Conservation (phyloP, 2,329 filamentous ascomycete genomes). For the Xylaria sp. region DNA sequence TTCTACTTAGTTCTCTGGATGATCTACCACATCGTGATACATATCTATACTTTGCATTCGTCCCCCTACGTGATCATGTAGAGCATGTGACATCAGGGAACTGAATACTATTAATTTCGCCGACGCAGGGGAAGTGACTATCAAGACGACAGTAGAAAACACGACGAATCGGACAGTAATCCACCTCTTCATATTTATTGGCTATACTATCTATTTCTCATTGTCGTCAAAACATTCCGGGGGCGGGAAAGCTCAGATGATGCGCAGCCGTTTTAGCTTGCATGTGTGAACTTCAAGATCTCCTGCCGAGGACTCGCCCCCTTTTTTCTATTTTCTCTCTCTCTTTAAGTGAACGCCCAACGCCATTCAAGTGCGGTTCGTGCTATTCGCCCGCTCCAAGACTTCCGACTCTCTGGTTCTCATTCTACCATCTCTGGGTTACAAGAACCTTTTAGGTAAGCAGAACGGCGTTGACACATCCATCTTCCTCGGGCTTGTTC, state of each 20-base stretch:
- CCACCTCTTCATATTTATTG: background rate
- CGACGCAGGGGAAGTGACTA: background rate
- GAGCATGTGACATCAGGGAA: background rate
- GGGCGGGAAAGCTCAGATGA: too few species aligned
- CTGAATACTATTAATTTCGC: background rate
- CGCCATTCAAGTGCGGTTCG: conserved; percentile 23
- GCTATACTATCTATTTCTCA: conserved; percentile 8
- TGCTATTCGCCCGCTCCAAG: background rate
- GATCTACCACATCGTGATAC: background rate
- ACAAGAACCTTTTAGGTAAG: conserved; percentile 40
- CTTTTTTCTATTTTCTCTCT: conserved; percentile 1
- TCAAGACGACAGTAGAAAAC: too few species aligned
- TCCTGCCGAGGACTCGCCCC: background rate
- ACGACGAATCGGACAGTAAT: background rate
- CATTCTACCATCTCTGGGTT: background rate
- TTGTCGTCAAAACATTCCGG: background rate
- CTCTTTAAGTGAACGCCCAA: conserved; percentile 23
- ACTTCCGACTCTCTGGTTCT: background rate
- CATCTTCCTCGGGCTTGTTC: conserved; percentile 58
- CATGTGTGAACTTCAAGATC: background rate
- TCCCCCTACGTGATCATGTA: background rate
- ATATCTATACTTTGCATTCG: background rate
- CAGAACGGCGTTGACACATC: conserved; percentile 55
- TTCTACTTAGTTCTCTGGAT: background rate
- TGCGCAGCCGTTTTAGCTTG: background rate